Evolutionary conservation across 2,329 filamentous ascomycete species (phyloP), one percentile per base, ranked within the genome.

Genomic region (Beauveria medogensis): DNA sequence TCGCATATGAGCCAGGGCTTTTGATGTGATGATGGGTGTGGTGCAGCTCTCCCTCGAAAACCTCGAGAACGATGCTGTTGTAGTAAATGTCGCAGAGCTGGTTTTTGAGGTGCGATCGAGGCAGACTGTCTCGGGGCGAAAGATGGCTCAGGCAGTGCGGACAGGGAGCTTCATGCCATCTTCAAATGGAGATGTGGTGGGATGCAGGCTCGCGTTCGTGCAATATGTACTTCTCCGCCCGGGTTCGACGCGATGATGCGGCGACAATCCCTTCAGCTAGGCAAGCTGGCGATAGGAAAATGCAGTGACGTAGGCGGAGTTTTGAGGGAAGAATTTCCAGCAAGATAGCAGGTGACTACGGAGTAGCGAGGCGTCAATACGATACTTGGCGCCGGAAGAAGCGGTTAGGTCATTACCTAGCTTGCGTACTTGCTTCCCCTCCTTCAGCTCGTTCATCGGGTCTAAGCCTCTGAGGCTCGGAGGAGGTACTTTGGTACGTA

Each of bases 81-180:
- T 52, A 10, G 8, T 28, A 14, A 37, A 28, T 51, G 20, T 18
- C 9, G 52, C 64, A 68, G 60, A 59, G 67, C 65, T 66, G 62
- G 63, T 20, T n/a, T 28, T n/a, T n/a, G 6, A 34, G 5, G 9
- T 3, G 18, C 30, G 18, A 28, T 26, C 8, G 43, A 26, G 44
- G 37, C 14, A 20, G 48, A 24, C 24, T 30, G 52, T 52, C n/a
- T 56, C 37, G 48, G 55, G 44, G 51, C 44, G 40, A 47, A 52
- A 26, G 26, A 20, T 50, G 30, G 28, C 46, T 48, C 44, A 46
- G 26, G n/a, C 46, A 41, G 46, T 40, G 8, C 40, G 34, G 57
- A 12, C 48, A 26, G 26, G 34, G n/a, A 46, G 43, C 34, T 46
- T 53, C 48, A 59, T 12, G 26, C 41, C 57, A 59, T 59, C 41